phyloP scores from a whole-genome alignment of 768 basidiomycete genomes.

The Leucocoprinus leucothites region DNA sequence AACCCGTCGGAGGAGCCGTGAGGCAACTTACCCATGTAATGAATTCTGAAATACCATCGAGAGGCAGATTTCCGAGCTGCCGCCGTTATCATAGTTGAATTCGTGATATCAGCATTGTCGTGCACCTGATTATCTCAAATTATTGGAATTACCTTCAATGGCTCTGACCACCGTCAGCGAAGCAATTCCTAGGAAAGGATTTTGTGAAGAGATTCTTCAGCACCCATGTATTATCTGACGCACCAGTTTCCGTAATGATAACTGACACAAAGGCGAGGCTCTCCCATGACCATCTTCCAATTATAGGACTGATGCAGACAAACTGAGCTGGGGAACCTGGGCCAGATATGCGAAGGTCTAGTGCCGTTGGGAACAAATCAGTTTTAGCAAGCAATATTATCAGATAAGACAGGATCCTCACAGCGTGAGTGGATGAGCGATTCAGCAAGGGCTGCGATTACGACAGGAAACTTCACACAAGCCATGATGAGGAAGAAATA shows the following conservation, averaged over 20 bases:
- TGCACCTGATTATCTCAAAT: too few relatives aligned
- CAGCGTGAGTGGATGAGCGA: not conserved
- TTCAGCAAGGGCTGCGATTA: not conserved
- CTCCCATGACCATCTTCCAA: constrained; percentile 1
- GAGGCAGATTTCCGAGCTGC: not conserved
- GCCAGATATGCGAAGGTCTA: not conserved
- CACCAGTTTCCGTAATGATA: not conserved
- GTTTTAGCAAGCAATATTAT: too few relatives aligned
- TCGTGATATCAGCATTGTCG: not conserved
- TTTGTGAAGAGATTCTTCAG: not conserved
- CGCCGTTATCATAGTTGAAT: not conserved
- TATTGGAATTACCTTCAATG: not conserved
- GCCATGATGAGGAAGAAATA: not conserved
- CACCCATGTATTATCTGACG: not conserved
- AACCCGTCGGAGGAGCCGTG: not conserved
- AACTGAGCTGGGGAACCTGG: not conserved
- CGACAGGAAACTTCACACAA: not conserved
- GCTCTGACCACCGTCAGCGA: not conserved
- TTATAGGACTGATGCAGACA: not conserved
- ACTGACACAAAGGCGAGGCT: not conserved
- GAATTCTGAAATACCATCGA: not conserved
- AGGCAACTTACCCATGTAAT: not conserved
- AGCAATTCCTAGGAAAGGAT: not conserved
- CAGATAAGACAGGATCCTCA: not conserved
- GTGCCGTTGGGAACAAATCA: not conserved